phyloP scores from a whole-genome alignment of 345 rosid species.

The Salix caprea region DNA sequence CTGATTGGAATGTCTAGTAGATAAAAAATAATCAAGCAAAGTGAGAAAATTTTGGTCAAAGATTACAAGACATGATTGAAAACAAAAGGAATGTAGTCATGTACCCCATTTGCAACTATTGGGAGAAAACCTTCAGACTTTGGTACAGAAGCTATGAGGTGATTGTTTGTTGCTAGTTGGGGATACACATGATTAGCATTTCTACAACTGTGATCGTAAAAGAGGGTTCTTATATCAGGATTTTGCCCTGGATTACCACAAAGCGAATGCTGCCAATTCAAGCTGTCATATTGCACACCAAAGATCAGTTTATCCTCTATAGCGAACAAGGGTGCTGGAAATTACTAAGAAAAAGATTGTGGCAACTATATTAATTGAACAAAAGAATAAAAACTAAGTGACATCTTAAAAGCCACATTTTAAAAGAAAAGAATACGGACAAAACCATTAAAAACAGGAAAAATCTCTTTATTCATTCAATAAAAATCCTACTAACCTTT shows the following conservation, averaged over 20 bases:
- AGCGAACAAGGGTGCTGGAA: neutral
- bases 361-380: neutral
- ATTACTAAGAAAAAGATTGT: neutral
- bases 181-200: constrained; percentile 22
- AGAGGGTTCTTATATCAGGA: constrained; percentile 38
- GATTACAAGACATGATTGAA: neutral
- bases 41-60: neutral
- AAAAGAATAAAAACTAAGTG: neutral
- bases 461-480: neutral
- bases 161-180: constrained; percentile 23
- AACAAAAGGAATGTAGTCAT: neutral
- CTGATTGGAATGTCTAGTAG: constrained; percentile 18
- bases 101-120: constrained; percentile 28
- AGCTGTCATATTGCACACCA: constrained; percentile 27
- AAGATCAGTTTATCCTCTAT: constrained; percentile 1
- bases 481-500: constrained; percentile 22
- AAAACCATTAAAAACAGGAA: neutral
- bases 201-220: constrained; percentile 37
- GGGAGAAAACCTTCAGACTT: constrained; percentile 30
- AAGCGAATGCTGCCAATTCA: constrained; percentile 46
- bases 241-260: constrained; percentile 33
- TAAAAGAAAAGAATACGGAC: neutral
- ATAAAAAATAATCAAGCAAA: neutral
- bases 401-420: neutral
- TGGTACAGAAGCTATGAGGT: constrained; percentile 16